phyloP scores from a whole-genome alignment of 2,329 filamentous ascomycete species.

The Paramyrothecium roridum region DNA sequence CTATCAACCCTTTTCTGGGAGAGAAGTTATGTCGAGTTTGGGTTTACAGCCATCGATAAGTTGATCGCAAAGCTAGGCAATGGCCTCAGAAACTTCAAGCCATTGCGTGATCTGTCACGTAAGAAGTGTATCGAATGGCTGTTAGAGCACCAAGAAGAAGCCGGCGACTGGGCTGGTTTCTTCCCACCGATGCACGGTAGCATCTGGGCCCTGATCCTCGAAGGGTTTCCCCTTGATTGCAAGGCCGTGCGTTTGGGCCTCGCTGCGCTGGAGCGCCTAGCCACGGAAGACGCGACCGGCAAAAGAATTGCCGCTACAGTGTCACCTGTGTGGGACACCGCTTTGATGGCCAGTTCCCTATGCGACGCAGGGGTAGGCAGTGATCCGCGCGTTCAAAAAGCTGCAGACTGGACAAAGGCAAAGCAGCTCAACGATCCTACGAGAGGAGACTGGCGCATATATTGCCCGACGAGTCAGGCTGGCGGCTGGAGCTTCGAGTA shows the following conservation, averaged over 20 bases:
- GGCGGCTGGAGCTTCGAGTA: slow-evolving; percentile 5
- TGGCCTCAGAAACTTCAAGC: background rate
- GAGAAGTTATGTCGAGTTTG: background rate
- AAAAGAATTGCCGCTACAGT: slow-evolving; percentile 3
- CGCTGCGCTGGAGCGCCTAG: slow-evolving; percentile 3
- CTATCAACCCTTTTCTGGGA: background rate
- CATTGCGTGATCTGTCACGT: background rate
- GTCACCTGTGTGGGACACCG: slow-evolving; percentile 6
- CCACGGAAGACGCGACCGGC: slow-evolving; percentile 1
- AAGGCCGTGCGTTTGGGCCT: background rate
- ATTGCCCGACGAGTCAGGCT: background rate
- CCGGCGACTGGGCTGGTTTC: slow-evolving; percentile 6
- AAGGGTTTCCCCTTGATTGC: background rate
- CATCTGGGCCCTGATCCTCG: slow-evolving; percentile 1
- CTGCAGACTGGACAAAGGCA: slow-evolving; percentile 1
- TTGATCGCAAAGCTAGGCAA: background rate
- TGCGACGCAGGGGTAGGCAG: background rate
- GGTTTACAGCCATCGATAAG: background rate
- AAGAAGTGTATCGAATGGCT: slow-evolving; percentile 4
- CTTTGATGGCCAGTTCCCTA: slow-evolving; percentile 2
- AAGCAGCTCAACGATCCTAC: background rate
- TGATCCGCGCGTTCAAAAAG: background rate
- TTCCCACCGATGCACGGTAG: slow-evolving; percentile 5
- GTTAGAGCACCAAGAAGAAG: slow-evolving; percentile 4
- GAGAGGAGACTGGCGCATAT: background rate